Percentiles rank a stretch among this genome's conserved stretches.
Conservation (phyloP, 805 yeast genomes). For the Candida sphagnicola region DNA sequence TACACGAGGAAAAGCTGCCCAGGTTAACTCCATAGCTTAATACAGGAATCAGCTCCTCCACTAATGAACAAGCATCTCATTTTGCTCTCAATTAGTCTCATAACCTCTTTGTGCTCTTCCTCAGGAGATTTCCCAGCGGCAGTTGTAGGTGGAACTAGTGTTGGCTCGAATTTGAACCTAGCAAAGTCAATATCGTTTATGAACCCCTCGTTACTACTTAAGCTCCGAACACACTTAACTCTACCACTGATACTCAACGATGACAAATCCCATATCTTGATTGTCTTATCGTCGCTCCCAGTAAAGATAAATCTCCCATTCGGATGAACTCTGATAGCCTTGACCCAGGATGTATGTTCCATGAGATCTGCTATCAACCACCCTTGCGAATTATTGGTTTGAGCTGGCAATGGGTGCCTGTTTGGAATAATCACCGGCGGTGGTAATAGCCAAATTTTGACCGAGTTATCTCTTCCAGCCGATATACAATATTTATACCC, state of each 20-base stretch:
- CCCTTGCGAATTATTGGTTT: slow-evolving; percentile 53
- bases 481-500: slow-evolving; percentile 73
- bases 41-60: slow-evolving; percentile 51
- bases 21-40: slow-evolving; percentile 51
- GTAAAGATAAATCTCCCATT: slow-evolving; percentile 66
- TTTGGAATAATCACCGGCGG: slow-evolving; percentile 56
- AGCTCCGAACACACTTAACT: slow-evolving; percentile 43
- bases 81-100: slow-evolving; percentile 33
- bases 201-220: slow-evolving; percentile 72
- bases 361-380: slow-evolving; percentile 50
- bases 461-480: slow-evolving; percentile 72
- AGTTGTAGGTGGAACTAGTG: not conserved
- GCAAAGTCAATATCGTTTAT: slow-evolving; percentile 62
- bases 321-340: slow-evolving; percentile 67
- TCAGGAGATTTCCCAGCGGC: slow-evolving; percentile 17
- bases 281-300: slow-evolving; percentile 74
- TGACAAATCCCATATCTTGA: slow-evolving; percentile 73
- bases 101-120: slow-evolving; percentile 61
- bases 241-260: slow-evolving; percentile 33
- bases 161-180: slow-evolving; percentile 19
- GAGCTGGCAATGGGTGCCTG: slow-evolving; percentile 52
- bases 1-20: no score
- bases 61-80: slow-evolving; percentile 68
- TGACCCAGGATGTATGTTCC: slow-evolving; percentile 89
- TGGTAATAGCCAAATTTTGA: slow-evolving; percentile 77